Conservation (phyloP, 768 basidiomycete genomes). For the Baorangia bicolor region DNA sequence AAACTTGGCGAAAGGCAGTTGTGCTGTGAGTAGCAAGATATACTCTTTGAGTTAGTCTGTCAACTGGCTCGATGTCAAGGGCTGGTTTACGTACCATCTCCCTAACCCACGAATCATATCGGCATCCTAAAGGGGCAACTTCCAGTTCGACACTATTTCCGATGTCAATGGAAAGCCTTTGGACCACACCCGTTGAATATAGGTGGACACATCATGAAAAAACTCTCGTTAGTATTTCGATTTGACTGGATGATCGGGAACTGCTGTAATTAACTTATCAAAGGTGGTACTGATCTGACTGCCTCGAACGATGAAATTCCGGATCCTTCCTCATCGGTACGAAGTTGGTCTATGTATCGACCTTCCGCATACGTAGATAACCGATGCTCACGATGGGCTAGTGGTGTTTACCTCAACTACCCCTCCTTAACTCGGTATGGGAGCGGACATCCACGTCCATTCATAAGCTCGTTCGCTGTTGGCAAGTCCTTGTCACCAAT, state of each 20-base stretch:
- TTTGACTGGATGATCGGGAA: background rate
- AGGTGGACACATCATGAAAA: background rate
- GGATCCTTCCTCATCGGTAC: background rate
- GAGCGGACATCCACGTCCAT: background rate
- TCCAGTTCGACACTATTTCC: background rate
- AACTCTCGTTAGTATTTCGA: background rate
- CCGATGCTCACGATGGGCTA: background rate
- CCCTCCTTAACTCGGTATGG: background rate
- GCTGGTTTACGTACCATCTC: conserved; percentile 1
- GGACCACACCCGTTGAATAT: background rate
- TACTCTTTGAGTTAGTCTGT: background rate
- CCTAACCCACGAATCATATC: background rate
- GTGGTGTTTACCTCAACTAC: background rate
- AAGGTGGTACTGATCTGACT: background rate
- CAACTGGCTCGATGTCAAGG: background rate
- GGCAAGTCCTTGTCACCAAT: background rate
- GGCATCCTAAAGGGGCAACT: background rate
- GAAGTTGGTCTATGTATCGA: background rate
- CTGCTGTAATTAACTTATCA: background rate
- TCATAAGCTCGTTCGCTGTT: background rate
- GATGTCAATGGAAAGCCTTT: background rate
- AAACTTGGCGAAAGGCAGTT: background rate
- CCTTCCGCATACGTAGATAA: background rate
- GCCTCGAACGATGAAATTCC: background rate
- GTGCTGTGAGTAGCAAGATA: background rate